phyloP scores from a whole-genome alignment of 1,284 basidiomycete genomes.

The Flammula alnicola region DNA sequence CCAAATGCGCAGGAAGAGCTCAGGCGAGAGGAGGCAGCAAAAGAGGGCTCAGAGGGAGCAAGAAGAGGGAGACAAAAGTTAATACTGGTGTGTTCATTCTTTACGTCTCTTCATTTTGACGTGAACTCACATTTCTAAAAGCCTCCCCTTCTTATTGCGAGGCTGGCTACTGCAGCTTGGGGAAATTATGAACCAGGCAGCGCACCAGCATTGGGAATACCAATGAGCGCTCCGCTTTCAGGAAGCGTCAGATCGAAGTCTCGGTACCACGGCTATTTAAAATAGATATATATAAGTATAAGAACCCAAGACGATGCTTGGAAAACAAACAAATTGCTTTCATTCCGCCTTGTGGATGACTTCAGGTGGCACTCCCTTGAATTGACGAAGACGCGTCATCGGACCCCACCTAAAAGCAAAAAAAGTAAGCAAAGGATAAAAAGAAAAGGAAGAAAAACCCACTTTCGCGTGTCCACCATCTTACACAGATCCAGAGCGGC shows the following conservation, averaged over 20 bases:
- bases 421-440: background rate
- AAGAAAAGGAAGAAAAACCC: slow-evolving; percentile 11
- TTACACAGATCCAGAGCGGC: slow-evolving; percentile 95
- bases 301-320: too few species aligned
- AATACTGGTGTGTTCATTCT: too few species aligned
- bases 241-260: slow-evolving; percentile 80
- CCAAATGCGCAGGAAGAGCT: too few species aligned
- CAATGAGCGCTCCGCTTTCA: slow-evolving; percentile 84
- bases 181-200: slow-evolving; percentile 96
- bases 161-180: slow-evolving; percentile 81
- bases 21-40: too few species aligned
- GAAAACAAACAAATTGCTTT: slow-evolving; percentile 87
- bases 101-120: too few species aligned
- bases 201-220: slow-evolving; percentile 95
- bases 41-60: too few species aligned
- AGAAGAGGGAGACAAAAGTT: too few species aligned
- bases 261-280: slow-evolving; percentile 86
- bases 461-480: slow-evolving; percentile 94
- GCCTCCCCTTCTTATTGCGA: too few species aligned
- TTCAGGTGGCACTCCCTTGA: slow-evolving; percentile 87
- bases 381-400: slow-evolving; percentile 97
- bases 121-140: too few species aligned
- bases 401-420: slow-evolving; percentile 82
- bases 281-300: slow-evolving; percentile 6
- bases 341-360: slow-evolving; percentile 93